Conservation (phyloP, 805 yeast genomes). For the Hanseniaspora nectarophila region DNA sequence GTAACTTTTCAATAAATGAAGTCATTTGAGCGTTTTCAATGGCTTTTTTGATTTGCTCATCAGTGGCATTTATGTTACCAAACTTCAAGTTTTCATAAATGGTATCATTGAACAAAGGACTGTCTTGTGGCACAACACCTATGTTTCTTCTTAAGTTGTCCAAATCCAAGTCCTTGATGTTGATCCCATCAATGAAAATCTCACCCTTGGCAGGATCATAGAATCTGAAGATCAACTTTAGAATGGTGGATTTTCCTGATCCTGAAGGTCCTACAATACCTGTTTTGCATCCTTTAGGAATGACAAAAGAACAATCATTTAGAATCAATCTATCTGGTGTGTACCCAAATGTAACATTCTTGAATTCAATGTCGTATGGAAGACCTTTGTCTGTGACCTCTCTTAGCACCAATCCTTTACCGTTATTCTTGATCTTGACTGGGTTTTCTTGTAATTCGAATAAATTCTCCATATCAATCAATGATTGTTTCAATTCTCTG, state of each 20-base stretch:
- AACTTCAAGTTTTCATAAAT: conserved; percentile 78
- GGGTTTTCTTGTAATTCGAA: conserved; percentile 73
- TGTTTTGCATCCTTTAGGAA: conserved; percentile 82
- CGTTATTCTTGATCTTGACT: conserved; percentile 52
- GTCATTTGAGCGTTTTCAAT: conserved; percentile 61
- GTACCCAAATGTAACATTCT: conserved; percentile 86
- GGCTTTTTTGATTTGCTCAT: conserved; percentile 55
- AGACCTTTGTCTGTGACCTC: conserved; percentile 3
- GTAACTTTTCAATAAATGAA: conserved; percentile 52
- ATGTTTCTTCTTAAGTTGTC: conserved; percentile 61
- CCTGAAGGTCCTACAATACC: conserved; percentile 97
- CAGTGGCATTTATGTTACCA: conserved; percentile 63
- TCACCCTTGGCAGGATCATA: conserved; percentile 73
- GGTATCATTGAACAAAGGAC: conserved; percentile 87
- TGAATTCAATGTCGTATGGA: conserved; percentile 75
- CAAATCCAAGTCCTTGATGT: conserved; percentile 59
- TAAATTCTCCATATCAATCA: conserved; percentile 90
- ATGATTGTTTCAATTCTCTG: conserved; percentile 82
- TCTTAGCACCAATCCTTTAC: conserved; percentile 45
- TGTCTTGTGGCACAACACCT: conserved; percentile 96
- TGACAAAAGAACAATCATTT: conserved; percentile 64
- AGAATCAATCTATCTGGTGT: conserved; percentile 80
- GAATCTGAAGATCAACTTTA: conserved; percentile 75
- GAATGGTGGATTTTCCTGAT: conserved; percentile 83
- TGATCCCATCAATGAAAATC: conserved; percentile 79